Base-by-base conservation (phyloP, 305 asterid genomes). In the Salvia sclarea region DNA sequence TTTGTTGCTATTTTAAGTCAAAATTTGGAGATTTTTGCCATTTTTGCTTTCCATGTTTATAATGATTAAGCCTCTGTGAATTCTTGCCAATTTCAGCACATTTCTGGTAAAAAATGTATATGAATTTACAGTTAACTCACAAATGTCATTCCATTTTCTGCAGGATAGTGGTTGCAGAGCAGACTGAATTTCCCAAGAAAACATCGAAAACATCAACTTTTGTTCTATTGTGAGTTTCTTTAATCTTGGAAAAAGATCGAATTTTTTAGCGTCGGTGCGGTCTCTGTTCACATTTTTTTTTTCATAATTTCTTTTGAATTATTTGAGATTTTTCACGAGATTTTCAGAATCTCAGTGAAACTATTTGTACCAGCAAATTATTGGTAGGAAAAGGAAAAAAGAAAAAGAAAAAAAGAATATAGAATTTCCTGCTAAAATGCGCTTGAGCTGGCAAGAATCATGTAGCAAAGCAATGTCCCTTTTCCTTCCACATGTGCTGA, bases 401-500 rank as follows among this genome's bases (percentile, higher is more conserved):
- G n/a, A n/a, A n/a, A n/a, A n/a, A 55, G 43, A 25, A 60, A 38
- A 67, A 68, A 66, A 71, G 64, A 57, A 62, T 61, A 68, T 76
- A 58, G 49, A 41, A 67, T 28, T 69, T 55, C 47, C 30, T 58
- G 72, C 83, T 43, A 72, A 69, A 20, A 64, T 68, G 80, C 77
- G 66, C 82, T 61, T 66, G 66, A 80, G 72, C 80, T 75, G 83
- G 69, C 75, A 66, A 68, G 76, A 71, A 79, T 58, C 68, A 64
- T 50, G 20, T 56, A 43, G 41, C 70, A 68, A 54, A 61, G 62
- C 66, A 59, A 49, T 74, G 66, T 31, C 6, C 66, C 72, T 37
- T 30, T 6, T n/a, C 60, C 60, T 68, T 20, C 65, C 69, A 61
- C 56, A n/a, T n/a, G n/a, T n/a, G n/a, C 56, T 47, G 76, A 33